Evolutionary conservation across 805 yeast genomes (phyloP).

Genomic region (Pichia rugopelliculosa): DNA sequence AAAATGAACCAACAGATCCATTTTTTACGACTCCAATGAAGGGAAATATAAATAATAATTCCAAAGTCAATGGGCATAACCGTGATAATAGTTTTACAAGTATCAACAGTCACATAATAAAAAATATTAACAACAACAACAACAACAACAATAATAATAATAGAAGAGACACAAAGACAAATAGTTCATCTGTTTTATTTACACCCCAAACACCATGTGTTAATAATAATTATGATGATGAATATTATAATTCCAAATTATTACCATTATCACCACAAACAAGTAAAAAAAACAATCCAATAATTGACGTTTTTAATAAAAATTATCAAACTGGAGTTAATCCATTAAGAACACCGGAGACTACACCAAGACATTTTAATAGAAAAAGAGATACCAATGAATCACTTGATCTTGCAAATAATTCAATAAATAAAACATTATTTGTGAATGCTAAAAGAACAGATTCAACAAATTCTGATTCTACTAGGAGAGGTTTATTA

Average conservation of each 20-base stretch:
- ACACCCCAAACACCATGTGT: conserved; percentile 13
- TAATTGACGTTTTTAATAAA: background rate
- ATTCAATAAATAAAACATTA: background rate
- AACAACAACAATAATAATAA: background rate
- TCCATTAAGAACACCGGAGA: conserved; percentile 13
- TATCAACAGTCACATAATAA: background rate
- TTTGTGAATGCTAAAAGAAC: background rate
- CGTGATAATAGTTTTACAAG: background rate
- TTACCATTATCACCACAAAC: conserved; percentile 12
- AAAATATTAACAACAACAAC: background rate
- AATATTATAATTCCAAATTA: background rate
- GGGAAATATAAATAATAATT: background rate
- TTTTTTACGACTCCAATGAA: conserved; percentile 5
- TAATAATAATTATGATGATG: conserved; percentile 1
- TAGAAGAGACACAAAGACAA: background rate
- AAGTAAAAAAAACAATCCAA: background rate
- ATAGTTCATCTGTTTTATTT: conserved; percentile 1
- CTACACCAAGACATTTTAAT: conserved; percentile 10
- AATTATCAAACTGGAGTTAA: background rate
- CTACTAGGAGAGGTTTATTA: conserved; percentile 5
- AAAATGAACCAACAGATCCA: background rate
- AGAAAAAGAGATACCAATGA: conserved; percentile 4
- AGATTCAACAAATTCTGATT: background rate
- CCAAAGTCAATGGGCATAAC: background rate
- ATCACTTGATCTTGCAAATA: background rate